phyloP scores from a whole-genome alignment of 1,139 yeast species.

The Pichia sp. region DNA sequence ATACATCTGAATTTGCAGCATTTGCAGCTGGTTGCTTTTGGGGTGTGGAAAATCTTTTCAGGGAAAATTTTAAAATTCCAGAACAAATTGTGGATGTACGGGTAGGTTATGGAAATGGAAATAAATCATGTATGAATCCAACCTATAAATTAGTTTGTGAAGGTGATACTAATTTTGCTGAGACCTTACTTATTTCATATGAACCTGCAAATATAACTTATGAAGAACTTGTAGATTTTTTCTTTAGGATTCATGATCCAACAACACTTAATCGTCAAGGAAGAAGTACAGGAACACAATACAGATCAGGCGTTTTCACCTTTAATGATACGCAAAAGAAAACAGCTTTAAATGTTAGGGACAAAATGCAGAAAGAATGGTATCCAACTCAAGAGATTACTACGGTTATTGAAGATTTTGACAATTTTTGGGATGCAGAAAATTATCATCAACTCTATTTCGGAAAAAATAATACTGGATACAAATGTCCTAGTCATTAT shows the following conservation, averaged over 20 bases:
- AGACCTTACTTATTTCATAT: slow-evolving; percentile 73
- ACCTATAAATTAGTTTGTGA: slow-evolving; percentile 74
- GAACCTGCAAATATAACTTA: slow-evolving; percentile 60
- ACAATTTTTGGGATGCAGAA: slow-evolving; percentile 82
- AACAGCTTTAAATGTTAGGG: slow-evolving; percentile 34
- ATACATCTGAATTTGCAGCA: slow-evolving; percentile 44
- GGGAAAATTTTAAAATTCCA: slow-evolving; percentile 44
- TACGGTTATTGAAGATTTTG: slow-evolving; percentile 64
- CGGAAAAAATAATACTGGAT: slow-evolving; percentile 72
- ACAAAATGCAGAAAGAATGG: slow-evolving; percentile 50
- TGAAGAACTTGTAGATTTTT: slow-evolving; percentile 68
- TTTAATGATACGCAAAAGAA: slow-evolving; percentile 46
- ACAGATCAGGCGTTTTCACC: slow-evolving; percentile 70
- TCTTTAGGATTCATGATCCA: slow-evolving; percentile 89
- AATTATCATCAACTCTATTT: slow-evolving; percentile 83
- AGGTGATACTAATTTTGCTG: slow-evolving; percentile 66
- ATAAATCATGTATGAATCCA: no score
- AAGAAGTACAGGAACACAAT: slow-evolving; percentile 78
- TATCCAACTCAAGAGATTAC: slow-evolving; percentile 44
- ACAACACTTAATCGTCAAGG: slow-evolving; percentile 62
- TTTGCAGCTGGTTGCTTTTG: slow-evolving; percentile 89
- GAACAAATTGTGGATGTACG: slow-evolving; percentile 62
- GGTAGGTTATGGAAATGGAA: slow-evolving; percentile 96
- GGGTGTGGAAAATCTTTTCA: slow-evolving; percentile 86
- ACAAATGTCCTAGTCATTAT: slow-evolving; percentile 84